Base-by-base conservation (phyloP, 208 protist species). In the Trichomonas vaginalis region DNA sequence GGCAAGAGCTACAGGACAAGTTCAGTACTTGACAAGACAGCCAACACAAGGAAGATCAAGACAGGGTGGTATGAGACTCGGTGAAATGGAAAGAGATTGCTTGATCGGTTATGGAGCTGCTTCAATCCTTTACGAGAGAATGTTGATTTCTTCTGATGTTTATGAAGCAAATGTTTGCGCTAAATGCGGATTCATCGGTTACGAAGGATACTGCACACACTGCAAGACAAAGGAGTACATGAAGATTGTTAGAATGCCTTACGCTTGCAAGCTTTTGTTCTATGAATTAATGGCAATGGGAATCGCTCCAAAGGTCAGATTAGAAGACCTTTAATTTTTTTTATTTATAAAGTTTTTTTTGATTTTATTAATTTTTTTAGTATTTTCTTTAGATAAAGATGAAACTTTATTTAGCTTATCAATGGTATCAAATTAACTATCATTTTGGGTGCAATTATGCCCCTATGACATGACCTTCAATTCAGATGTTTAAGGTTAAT, bases 51-150 rank as follows among this genome's bases (percentile, higher is more conserved):
- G 97, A 80, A 97, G 99, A 79, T 97, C 98, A 21, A 97, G 98
- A 51, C 98, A 99, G 56, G 99, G 99, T 96, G 99, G 99, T 32
- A 97, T 99, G 88, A 98, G 99, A 96, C 97, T 99, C 10, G 99
- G 99, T 45, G 99, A 99, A 97, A 99, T 99, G 99, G 99, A 99
- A 97, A 97, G 99, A 49, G 99, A 99, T 97, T 99, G 99, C 97
- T 98, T 99, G 96, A 98, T 98, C 56, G 97, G 97, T 35, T 97
- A 98, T 96, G 98, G 97, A 48, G 96, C 97, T 3, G 97, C 97
- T 23, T 46, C 96, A 40, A 62, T 96, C 0, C 8, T 96, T 4
- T 83, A 96, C 42, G 87, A 96, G 35, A 80, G 87, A 95, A 95
- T 96, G 51, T 17, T 96, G 9, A 47, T 95, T 37, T 95, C 86